Evolutionary conservation across 768 basidiomycete genomes (phyloP).

Genomic region (Phanerochaete carnosa): DNA sequence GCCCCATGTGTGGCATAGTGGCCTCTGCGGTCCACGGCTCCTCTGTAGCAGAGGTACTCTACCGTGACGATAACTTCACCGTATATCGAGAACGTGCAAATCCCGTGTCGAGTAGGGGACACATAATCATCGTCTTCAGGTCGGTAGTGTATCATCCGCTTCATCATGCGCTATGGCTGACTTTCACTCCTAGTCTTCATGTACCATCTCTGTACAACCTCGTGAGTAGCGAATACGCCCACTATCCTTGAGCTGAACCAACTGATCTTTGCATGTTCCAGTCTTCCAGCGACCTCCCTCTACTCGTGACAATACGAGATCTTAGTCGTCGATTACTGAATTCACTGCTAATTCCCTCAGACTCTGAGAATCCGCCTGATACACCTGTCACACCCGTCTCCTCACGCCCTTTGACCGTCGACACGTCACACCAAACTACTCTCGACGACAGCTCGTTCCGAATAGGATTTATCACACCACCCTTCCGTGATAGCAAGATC

Average conservation of each 20-base stretch:
- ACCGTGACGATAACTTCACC: slow-evolving; percentile 77
- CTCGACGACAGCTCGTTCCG: slow-evolving; percentile 40
- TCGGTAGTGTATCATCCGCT: slow-evolving; percentile 31
- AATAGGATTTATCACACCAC: slow-evolving; percentile 78
- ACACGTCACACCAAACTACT: slow-evolving; percentile 25
- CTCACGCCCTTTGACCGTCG: not conserved
- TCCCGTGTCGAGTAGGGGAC: slow-evolving; percentile 71
- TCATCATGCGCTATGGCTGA: slow-evolving; percentile 4
- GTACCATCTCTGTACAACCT: slow-evolving; percentile 76
- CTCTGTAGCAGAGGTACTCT: slow-evolving; percentile 58
- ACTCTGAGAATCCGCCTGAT: slow-evolving; percentile 14
- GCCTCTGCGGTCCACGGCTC: slow-evolving; percentile 48
- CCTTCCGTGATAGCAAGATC: slow-evolving; percentile 74
- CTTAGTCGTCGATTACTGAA: slow-evolving; percentile 53
- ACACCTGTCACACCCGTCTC: slow-evolving; percentile 15
- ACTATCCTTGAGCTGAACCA: not conserved
- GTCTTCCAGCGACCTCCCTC: slow-evolving; percentile 74
- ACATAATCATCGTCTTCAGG: slow-evolving; percentile 77
- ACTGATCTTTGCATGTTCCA: slow-evolving; percentile 25
- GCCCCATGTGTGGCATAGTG: slow-evolving; percentile 76
- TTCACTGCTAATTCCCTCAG: slow-evolving; percentile 31
- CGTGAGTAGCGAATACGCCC: slow-evolving; percentile 36
- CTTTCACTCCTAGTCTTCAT: slow-evolving; percentile 50
- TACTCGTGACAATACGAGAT: slow-evolving; percentile 61
- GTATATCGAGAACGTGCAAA: slow-evolving; percentile 66